A percentile compares a stretch with the other conserved stretches of the same genome.
phyloP scores from a whole-genome alignment of 2,329 filamentous ascomycete genomes.

The Cladosporium sp. region DNA sequence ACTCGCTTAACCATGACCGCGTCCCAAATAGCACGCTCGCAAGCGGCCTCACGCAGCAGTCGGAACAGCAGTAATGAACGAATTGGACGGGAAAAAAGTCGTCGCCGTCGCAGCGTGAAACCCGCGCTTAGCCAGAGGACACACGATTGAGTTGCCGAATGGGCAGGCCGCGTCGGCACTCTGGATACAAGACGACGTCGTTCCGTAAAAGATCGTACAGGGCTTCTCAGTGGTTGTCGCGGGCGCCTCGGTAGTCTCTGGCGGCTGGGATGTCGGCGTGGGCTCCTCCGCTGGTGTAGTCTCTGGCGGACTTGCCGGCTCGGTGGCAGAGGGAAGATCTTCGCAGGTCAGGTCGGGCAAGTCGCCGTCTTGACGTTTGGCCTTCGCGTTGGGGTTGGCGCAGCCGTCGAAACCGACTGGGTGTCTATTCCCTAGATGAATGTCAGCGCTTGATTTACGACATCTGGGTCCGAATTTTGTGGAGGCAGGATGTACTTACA shows the following conservation, averaged over 20 bases:
- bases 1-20: too few species aligned
- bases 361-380: not conserved
- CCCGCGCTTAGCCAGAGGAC: constrained; percentile 1
- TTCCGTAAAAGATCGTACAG: not conserved
- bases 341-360: constrained; percentile 1
- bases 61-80: not conserved
- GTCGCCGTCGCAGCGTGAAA: not conserved
- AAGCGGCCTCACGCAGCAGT: not conserved
- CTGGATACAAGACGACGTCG: not conserved
- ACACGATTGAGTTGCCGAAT: not conserved
- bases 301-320: not conserved
- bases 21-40: too few species aligned
- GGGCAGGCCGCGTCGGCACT: not conserved
- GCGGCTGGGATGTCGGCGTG: not conserved
- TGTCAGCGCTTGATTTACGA: not conserved
- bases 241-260: not conserved
- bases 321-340: not conserved
- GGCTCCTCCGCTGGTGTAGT: not conserved
- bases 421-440: not conserved
- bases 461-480: too few species aligned
- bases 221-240: not conserved
- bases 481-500: not conserved
- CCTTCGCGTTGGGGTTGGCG: not conserved
- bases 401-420: not conserved
- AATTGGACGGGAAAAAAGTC: not conserved